A percentile compares a stretch with the other conserved stretches of the same genome.
phyloP scores from a whole-genome alignment of 768 basidiomycete genomes.

The Pluteus cervinus region DNA sequence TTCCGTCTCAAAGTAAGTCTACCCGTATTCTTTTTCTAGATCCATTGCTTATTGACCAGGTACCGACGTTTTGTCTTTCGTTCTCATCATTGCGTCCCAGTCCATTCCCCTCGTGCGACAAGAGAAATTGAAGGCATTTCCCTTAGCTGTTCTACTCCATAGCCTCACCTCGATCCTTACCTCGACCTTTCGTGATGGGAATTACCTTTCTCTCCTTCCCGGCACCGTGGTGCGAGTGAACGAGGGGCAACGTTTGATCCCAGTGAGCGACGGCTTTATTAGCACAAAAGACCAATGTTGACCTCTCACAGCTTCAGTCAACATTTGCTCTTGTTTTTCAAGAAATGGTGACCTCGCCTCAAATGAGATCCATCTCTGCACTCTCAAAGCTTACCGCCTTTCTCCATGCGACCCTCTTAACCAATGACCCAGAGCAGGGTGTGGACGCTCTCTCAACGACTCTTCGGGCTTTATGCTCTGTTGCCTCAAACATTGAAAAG shows the following conservation, averaged over 20 bases:
- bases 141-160: constrained; percentile 37
- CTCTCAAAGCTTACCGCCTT: constrained; percentile 31
- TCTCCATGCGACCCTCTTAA: too few relatives aligned
- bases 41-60: too few relatives aligned
- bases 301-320: constrained; percentile 10
- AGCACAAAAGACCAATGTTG: too few relatives aligned
- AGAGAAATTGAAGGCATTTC: constrained; percentile 53
- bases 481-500: constrained; percentile 37
- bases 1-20: too few relatives aligned
- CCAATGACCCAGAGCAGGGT: constrained; percentile 22
- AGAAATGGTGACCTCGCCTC: constrained; percentile 17
- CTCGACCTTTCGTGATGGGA: constrained; percentile 49
- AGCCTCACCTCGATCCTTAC: constrained; percentile 41
- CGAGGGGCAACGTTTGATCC: constrained; percentile 23
- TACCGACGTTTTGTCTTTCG: constrained; percentile 41
- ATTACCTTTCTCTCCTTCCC: constrained; percentile 40
- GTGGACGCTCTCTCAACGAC: constrained; percentile 22
- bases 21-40: too few relatives aligned
- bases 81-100: constrained; percentile 55
- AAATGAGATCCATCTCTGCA: constrained; percentile 14
- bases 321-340: constrained; percentile 19
- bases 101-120: constrained; percentile 50
- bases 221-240: constrained; percentile 22
- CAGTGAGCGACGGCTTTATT: constrained; percentile 23
- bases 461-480: constrained; percentile 23